Base-by-base conservation (phyloP, 2,329 filamentous ascomycete species). In the Sporothrix sp. region DNA sequence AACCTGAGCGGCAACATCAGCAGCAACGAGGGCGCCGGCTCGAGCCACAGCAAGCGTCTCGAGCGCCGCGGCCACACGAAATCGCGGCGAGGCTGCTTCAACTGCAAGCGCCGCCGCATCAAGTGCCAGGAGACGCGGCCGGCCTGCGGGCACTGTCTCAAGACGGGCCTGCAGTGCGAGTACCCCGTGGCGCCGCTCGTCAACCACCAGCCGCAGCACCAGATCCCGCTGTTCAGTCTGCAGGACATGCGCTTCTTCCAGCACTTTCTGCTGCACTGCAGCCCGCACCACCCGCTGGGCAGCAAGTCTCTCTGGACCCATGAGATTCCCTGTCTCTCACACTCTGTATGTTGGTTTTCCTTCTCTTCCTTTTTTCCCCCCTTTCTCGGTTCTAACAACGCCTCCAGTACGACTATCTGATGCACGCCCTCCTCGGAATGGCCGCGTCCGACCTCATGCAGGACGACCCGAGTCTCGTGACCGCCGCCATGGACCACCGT, bases 211-310 rank as follows among this genome's bases (percentile, higher is more conserved):
- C 75, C 76, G n/a, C 72, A 75, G 54, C 66, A 74, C 56, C 75
- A 76, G 55, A 70, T 78, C n/a, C 76, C 75, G 3, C 62, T 80
- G 0, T 81, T 82, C 60, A 79, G 71, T 48, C 58, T 81, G 51
- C 74, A 78, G 45, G 81, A 84, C 58, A 82, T 85, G 80, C 75
- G 79, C 33, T 75, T 84, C 61, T 84, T 84, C 58, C 81, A 84
- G 61, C 79, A 84, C 61, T 84, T 84, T 57, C 65, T 84, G 14
- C 65, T 75, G 25, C 69, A 72, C 32, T 81, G 78, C 56, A 79
- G 79, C 58, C 82, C 82, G 2, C 75, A 81, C 61, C 71, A 84
- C 21, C 81, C 82, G 0, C 65, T 84, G 16, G 81, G 79, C 36
- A 80, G 81, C 54, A 79, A 85, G 56, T 69, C 73, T 7, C 70